Evolutionary conservation across 331 rosid species (phyloP).

Genomic region (Quercus lobata): DNA sequence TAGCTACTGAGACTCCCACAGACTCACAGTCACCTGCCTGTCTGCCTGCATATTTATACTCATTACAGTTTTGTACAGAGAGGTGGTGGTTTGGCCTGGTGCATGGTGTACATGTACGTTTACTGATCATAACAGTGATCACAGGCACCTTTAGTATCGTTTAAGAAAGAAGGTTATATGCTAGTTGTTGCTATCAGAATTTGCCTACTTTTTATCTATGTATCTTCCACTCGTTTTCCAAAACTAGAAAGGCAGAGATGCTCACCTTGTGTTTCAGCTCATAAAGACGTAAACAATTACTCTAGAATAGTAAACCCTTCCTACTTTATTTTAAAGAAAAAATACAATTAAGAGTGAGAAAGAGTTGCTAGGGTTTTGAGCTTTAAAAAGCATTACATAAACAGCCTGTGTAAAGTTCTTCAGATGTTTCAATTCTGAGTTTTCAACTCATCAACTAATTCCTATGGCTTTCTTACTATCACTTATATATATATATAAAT

Average conservation of each 20-base stretch:
- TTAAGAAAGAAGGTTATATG: background rate
- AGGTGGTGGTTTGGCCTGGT: slow-evolving; percentile 8
- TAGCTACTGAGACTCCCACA: slow-evolving; percentile 18
- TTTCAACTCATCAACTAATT: background rate
- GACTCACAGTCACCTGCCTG: slow-evolving; percentile 27
- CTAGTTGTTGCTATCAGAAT: background rate
- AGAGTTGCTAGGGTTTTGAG: slow-evolving; percentile 40
- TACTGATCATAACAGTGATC: background rate
- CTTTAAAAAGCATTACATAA: slow-evolving; percentile 6
- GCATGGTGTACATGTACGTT: background rate
- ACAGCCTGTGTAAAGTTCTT: background rate
- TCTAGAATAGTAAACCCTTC: slow-evolving; percentile 40
- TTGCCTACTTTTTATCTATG: background rate
- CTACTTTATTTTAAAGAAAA: slow-evolving; percentile 2
- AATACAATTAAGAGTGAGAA: slow-evolving; percentile 11
- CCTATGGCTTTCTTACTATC: background rate
- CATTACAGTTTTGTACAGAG: slow-evolving; percentile 23
- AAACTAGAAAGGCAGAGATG: slow-evolving; percentile 49
- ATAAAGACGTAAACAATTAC: slow-evolving; percentile 39
- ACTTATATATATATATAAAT: no score
- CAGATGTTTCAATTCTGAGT: background rate
- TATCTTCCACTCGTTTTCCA: slow-evolving; percentile 11
- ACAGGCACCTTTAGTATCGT: background rate
- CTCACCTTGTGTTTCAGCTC: slow-evolving; percentile 65
- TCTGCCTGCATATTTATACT: slow-evolving; percentile 33